Base-by-base conservation (phyloP, 2,329 filamentous ascomycete genomes). In the Zasmidium citrigriseum region DNA sequence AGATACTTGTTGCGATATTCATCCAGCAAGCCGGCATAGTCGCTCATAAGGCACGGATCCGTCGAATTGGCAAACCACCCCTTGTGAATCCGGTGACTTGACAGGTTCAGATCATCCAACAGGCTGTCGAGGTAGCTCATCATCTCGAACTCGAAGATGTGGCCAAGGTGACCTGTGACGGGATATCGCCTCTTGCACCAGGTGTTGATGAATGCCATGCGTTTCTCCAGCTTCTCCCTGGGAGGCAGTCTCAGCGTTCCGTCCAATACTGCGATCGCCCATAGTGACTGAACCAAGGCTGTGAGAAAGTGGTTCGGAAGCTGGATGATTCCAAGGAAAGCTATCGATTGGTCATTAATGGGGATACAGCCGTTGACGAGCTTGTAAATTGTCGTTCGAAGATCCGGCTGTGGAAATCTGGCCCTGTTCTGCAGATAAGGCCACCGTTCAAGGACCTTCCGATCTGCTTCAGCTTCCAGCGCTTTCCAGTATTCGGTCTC, bases 231-330 rank as follows among this genome's bases (percentile, higher is more conserved):
- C 7, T 29, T 14, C 27, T 29, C 7, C 27, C 27, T 29, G 7
- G 53, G 34, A 18, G 61, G 61, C 3, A 61, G 53, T 23, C 12
- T 12, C 24, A 60, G 20, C 16, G 16, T 27, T n/a, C 56, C 49
- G 21, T 71, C 66, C 3, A 72, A 59, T 16, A 59, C 61, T 4
- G 70, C 70, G 16, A 64, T 59, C 9, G 67, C 64, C 57, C 63
- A 72, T 2, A 73, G 55, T 1, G 70, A 58, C 60, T 73, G 70
- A 4, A 62, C 61, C 55, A 69, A 66, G 7, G 70, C 65, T 24
- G 53, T 58, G 54, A 64, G 67, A 57, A 67, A 70, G 52, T 61
- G 57, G 60, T 72, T 72, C 12, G 63, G 59, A 1, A 70, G 45
- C 20, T 61, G 29, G 18, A 65, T 25, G 18, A 64, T 62, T 2